Percentiles rank a stretch among this genome's conserved stretches.
Conservation (phyloP, 495 filamentous ascomycete species). For the Xylaria curta region DNA sequence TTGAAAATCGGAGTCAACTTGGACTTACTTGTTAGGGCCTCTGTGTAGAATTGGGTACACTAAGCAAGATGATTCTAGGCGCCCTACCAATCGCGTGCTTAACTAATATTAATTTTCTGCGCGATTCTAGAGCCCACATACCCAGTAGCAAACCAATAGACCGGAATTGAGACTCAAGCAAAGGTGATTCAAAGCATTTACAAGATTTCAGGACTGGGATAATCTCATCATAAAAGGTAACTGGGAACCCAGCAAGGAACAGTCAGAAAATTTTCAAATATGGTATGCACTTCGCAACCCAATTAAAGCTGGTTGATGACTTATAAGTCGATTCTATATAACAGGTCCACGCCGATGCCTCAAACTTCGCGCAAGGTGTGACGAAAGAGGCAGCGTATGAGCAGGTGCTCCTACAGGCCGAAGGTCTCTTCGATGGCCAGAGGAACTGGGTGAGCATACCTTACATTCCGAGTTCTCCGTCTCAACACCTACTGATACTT, state of each 20-base stretch:
- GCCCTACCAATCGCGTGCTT: conserved; percentile 11
- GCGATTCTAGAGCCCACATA: conserved; percentile 3
- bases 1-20: background rate
- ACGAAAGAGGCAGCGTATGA: conserved; percentile 79
- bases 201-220: background rate
- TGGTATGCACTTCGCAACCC: conserved; percentile 9
- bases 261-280: background rate
- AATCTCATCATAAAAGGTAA: background rate
- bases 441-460: conserved; percentile 78
- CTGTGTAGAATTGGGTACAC: background rate
- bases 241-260: too few species aligned
- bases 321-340: conserved; percentile 1
- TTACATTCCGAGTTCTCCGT: background rate
- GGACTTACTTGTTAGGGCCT: background rate
- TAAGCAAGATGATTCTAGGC: conserved; percentile 1
- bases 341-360: conserved; percentile 87
- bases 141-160: background rate
- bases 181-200: background rate
- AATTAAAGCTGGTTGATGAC: background rate
- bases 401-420: conserved; percentile 74
- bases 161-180: background rate
- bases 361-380: conserved; percentile 69
- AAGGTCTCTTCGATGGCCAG: conserved; percentile 76
- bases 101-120: conserved; percentile 3
- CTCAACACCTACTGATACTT: conserved; percentile 6